Conservation (phyloP, 768 basidiomycete species). For the Boletus rubescentipes region DNA sequence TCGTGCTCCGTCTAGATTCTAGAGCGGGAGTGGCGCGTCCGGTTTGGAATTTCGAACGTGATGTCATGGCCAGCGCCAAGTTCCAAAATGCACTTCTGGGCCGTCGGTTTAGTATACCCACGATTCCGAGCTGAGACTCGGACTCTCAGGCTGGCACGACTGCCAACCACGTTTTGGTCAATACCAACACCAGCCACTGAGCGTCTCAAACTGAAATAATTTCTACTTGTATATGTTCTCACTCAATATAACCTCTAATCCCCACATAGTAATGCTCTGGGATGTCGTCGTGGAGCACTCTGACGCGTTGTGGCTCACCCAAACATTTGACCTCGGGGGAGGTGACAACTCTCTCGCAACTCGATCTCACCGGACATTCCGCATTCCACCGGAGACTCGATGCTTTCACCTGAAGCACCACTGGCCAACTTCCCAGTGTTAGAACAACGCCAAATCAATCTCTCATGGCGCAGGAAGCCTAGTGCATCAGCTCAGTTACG, state of each 20-base stretch:
- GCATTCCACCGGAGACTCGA: background rate
- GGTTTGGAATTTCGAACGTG: slow-evolving; percentile 8
- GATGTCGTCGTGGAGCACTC: background rate
- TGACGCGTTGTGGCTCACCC: background rate
- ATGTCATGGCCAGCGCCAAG: background rate
- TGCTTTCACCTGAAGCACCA: background rate
- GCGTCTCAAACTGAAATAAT: background rate
- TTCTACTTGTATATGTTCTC: background rate
- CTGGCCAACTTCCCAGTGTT: no score
- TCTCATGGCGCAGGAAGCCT: no score
- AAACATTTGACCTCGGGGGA: background rate
- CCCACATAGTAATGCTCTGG: background rate
- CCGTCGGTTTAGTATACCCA: background rate
- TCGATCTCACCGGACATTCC: background rate
- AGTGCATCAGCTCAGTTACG: no score
- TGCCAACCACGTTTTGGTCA: background rate
- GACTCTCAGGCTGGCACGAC: background rate
- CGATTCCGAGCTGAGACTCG: background rate
- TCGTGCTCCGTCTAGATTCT: background rate
- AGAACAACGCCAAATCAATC: no score
- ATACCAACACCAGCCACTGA: background rate
- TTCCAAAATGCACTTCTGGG: no score
- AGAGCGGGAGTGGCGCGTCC: background rate
- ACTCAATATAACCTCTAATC: background rate
- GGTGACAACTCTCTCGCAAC: background rate